These are phyloP conservation scores for Batrachochytrium dendrobatidis DNA, from an alignment of 371 early-diverging fungal genomes.

Conservation along the genomic window DNA sequence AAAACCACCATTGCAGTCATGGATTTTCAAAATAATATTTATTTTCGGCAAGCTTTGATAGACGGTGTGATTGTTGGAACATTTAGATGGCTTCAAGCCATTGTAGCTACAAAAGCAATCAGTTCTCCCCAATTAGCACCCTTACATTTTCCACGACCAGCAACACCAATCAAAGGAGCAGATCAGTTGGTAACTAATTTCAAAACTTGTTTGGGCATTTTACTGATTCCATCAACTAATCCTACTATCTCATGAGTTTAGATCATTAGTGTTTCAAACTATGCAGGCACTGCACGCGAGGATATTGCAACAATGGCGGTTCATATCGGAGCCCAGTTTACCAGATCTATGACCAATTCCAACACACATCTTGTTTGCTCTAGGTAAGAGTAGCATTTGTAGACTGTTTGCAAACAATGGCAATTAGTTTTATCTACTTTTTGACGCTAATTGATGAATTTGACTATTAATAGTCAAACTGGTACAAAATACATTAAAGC, in stretches of 20 bases:
- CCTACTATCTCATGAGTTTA: background rate
- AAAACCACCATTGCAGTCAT: background rate
- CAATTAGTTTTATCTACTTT: slow-evolving; percentile 2
- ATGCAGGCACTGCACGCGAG: slow-evolving; percentile 55
- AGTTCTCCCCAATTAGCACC: background rate
- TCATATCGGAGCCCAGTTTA: slow-evolving; percentile 58
- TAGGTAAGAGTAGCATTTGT: slow-evolving; percentile 28
- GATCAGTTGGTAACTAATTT: background rate
- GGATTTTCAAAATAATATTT: background rate
- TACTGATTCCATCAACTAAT: background rate
- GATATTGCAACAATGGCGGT: slow-evolving; percentile 58
- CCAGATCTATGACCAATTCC: slow-evolving; percentile 44
- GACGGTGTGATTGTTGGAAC: background rate
- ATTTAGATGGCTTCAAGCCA: background rate
- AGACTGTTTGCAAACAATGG: background rate
- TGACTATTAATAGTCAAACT: slow-evolving; percentile 23
- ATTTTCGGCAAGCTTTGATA: background rate
- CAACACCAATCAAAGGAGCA: background rate
- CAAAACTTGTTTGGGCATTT: background rate
- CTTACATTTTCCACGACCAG: background rate
- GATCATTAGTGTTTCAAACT: slow-evolving; percentile 51
- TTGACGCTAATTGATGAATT: background rate
- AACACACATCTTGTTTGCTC: slow-evolving; percentile 68
- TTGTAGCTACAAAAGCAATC: background rate
- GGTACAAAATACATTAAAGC: slow-evolving; percentile 63